Conservation (phyloP, 83 land plant genomes). For the Picea mariana region DNA sequence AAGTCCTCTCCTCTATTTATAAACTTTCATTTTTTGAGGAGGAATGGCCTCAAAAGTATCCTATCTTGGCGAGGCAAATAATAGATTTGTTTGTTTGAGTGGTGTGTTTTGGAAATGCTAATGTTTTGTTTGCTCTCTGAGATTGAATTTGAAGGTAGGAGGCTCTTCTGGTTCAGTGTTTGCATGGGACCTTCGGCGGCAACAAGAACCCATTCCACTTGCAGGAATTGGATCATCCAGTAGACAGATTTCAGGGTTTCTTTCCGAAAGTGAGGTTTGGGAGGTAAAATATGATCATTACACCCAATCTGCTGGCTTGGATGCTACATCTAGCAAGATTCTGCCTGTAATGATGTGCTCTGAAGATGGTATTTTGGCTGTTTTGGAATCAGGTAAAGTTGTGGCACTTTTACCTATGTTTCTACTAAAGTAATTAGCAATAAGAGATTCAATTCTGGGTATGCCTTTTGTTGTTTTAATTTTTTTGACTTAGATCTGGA, state of each 20-base stretch:
- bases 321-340: too few species aligned
- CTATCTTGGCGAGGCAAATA: too few species aligned
- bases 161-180: too few species aligned
- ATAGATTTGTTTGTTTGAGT: background rate
- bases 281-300: too few species aligned
- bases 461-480: background rate
- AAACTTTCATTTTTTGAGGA: background rate
- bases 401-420: background rate
- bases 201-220: too few species aligned
- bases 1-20: background rate
- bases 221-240: too few species aligned
- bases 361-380: too few species aligned
- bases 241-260: too few species aligned
- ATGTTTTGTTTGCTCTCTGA: background rate
- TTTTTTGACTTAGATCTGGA: background rate
- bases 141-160: slow-evolving; percentile 44
- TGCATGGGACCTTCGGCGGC: too few species aligned
- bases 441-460: background rate
- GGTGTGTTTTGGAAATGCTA: background rate
- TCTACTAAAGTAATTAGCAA: background rate
- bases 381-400: slow-evolving; percentile 42
- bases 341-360: too few species aligned
- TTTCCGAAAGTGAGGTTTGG: too few species aligned
- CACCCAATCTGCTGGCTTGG: too few species aligned
- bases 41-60: background rate